Conservation (phyloP, 176 grass and related monocot genomes). For the Otatea glauca region DNA sequence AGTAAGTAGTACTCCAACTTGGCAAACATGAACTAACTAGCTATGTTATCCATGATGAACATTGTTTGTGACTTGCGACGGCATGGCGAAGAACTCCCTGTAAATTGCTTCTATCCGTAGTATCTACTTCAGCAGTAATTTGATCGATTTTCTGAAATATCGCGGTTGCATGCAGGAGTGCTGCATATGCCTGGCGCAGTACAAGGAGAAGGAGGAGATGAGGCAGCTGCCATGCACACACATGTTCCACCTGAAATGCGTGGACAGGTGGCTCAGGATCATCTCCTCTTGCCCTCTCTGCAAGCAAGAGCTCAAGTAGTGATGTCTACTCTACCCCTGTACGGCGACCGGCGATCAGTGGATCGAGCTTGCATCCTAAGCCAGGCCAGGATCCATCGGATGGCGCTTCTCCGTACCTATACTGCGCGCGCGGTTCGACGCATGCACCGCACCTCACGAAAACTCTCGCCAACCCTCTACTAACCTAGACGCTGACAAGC, state of each 20-base stretch:
- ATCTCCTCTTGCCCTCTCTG: conserved; percentile 97
- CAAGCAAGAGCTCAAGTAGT: conserved; percentile 85
- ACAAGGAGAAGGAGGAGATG: conserved; percentile 86
- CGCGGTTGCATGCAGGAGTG: conserved; percentile 58
- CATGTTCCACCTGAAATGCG: conserved; percentile 88
- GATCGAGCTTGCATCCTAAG: conserved; percentile 45
- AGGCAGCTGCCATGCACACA: conserved; percentile 89
- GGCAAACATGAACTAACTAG: conserved; percentile 8
- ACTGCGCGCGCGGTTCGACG: conserved; percentile 16
- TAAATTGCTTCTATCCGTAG: not conserved
- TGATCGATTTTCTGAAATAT: not conserved
- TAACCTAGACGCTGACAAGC: conserved; percentile 46
- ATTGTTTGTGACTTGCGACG: not conserved
- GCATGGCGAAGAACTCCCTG: not conserved
- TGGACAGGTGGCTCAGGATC: conserved; percentile 95
- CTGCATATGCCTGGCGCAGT: conserved; percentile 92
- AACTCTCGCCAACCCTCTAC: conserved; percentile 2
- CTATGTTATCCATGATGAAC: not conserved
- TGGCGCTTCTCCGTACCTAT: not conserved
- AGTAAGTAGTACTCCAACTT: not conserved
- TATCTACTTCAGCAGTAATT: not conserved
- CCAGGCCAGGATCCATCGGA: conserved; percentile 6
- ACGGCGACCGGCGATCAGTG: not conserved
- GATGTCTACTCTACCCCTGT: conserved; percentile 27
- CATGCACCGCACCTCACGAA: conserved; percentile 46